phyloP scores from a whole-genome alignment of 495 filamentous ascomycete species.

The Aspergillus ostianus region DNA sequence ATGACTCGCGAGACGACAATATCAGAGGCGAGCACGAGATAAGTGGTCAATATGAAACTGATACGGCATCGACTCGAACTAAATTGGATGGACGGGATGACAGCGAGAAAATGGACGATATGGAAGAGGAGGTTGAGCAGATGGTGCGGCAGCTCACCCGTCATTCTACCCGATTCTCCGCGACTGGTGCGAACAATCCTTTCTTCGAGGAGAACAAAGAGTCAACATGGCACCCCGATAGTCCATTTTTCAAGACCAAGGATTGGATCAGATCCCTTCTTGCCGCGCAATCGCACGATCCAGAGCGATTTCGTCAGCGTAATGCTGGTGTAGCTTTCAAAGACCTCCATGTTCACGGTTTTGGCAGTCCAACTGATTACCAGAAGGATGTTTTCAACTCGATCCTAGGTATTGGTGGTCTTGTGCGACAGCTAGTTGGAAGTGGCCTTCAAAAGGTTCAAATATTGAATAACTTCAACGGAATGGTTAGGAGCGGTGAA shows the following conservation, averaged over 20 bases:
- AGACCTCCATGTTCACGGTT: slow-evolving; percentile 66
- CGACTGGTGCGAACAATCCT: slow-evolving; percentile 27
- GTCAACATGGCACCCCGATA: slow-evolving; percentile 31
- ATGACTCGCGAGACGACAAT: not conserved
- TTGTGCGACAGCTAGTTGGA: slow-evolving; percentile 34
- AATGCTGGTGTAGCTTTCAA: slow-evolving; percentile 40
- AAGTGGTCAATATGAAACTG: not conserved
- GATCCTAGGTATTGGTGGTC: slow-evolving; percentile 45
- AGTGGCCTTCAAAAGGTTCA: slow-evolving; percentile 42
- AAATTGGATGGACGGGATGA: not conserved
- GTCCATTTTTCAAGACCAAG: slow-evolving; percentile 31
- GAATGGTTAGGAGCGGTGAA: slow-evolving; percentile 63
- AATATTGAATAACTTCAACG: slow-evolving; percentile 66
- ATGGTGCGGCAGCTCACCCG: slow-evolving; percentile 36
- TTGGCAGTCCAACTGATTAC: slow-evolving; percentile 65
- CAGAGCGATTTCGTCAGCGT: slow-evolving; percentile 30
- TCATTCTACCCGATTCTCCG: slow-evolving; percentile 27
- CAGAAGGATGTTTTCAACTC: slow-evolving; percentile 67
- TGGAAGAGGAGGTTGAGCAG: slow-evolving; percentile 26
- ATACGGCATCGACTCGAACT: not conserved
- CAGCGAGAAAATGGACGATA: slow-evolving; percentile 14
- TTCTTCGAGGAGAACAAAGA: slow-evolving; percentile 30
- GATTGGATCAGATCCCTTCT: slow-evolving; percentile 34
- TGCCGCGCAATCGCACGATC: slow-evolving; percentile 31
- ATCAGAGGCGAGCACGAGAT: not conserved